Percentiles rank a stretch among this genome's conserved stretches.
Evolutionary conservation across 2,329 filamentous ascomycete species (phyloP).

Genomic region (Colletotrichum viniferum): DNA sequence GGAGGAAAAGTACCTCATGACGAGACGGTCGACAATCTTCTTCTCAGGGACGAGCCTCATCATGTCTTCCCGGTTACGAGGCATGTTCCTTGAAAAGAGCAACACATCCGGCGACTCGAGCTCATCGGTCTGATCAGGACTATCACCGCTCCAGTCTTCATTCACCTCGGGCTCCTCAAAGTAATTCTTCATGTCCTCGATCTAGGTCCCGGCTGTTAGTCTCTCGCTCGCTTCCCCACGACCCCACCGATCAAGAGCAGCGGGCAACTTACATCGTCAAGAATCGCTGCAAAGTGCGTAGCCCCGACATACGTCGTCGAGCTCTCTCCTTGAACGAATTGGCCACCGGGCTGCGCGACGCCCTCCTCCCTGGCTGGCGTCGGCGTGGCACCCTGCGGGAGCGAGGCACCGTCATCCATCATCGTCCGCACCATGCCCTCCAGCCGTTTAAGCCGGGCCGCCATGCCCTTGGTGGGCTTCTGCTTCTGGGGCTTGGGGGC

Average conservation of each 20-base stretch:
- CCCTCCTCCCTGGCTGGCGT: not conserved
- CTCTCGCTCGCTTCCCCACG: not conserved
- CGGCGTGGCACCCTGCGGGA: not conserved
- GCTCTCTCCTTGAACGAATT: conserved; percentile 47
- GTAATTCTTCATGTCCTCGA: conserved; percentile 63
- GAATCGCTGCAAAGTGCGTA: conserved; percentile 64
- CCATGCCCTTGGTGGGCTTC: conserved; percentile 52
- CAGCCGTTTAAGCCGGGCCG: conserved; percentile 57
- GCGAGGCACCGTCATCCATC: conserved; percentile 42
- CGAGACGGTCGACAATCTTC: conserved; percentile 50
- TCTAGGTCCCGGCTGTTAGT: conserved; percentile 39
- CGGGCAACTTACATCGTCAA: conserved; percentile 56
- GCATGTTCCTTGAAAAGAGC: conserved; percentile 41
- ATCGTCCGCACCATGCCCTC: conserved; percentile 63
- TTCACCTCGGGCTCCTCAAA: conserved; percentile 53
- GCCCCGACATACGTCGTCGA: conserved; percentile 60
- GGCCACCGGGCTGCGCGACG: conserved; percentile 33
- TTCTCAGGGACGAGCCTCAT: conserved; percentile 52
- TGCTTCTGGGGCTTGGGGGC: conserved; percentile 49
- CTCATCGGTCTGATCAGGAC: conserved; percentile 35
- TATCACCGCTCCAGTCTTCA: conserved; percentile 30
- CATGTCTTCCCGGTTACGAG: conserved; percentile 49
- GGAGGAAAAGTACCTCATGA: conserved; percentile 58
- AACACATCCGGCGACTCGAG: conserved; percentile 46
- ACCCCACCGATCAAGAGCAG: not conserved